phyloP scores from a whole-genome alignment of 768 basidiomycete genomes.

The Lentinus tigrinus region DNA sequence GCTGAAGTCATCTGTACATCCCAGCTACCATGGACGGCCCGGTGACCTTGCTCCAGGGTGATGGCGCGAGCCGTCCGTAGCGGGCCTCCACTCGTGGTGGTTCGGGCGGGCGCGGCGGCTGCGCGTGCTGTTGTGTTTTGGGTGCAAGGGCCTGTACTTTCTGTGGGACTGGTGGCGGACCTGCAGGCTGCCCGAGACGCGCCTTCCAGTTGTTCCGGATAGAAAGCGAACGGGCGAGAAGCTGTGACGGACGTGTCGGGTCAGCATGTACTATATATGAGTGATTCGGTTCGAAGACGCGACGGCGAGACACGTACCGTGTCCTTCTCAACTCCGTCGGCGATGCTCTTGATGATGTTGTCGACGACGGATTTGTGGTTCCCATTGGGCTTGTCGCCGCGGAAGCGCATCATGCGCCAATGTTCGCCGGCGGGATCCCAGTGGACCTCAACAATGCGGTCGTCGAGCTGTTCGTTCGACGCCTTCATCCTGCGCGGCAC shows the following conservation, averaged over 20 bases:
- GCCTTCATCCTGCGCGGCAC: slow-evolving; percentile 66
- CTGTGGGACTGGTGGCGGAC: slow-evolving; percentile 24
- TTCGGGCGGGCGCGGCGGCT: slow-evolving; percentile 18
- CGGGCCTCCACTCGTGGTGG: slow-evolving; percentile 40
- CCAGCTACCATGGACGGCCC: slow-evolving; percentile 63
- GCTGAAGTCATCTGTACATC: slow-evolving; percentile 54
- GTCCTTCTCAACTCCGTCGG: slow-evolving; percentile 91
- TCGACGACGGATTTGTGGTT: slow-evolving; percentile 85
- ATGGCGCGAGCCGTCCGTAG: slow-evolving; percentile 64
- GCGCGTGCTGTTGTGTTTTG: slow-evolving; percentile 21
- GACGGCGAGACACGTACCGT: slow-evolving; percentile 42
- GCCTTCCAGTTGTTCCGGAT: slow-evolving; percentile 79
- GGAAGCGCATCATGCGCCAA: slow-evolving; percentile 92
- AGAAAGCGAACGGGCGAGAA: slow-evolving; percentile 59
- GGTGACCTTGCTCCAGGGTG: slow-evolving; percentile 72
- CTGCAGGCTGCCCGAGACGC: slow-evolving; percentile 40
- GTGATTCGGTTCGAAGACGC: neutral
- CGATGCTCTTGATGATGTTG: slow-evolving; percentile 87
- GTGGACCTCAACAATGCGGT: slow-evolving; percentile 90
- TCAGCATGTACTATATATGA: neutral
- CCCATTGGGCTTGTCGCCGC: slow-evolving; percentile 92
- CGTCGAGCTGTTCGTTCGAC: slow-evolving; percentile 85
- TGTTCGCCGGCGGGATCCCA: slow-evolving; percentile 70
- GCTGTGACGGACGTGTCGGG: slow-evolving; percentile 43
- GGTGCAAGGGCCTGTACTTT: slow-evolving; percentile 21